Base-by-base conservation (phyloP, 2,329 filamentous ascomycete genomes). In the Fusarium clavum region DNA sequence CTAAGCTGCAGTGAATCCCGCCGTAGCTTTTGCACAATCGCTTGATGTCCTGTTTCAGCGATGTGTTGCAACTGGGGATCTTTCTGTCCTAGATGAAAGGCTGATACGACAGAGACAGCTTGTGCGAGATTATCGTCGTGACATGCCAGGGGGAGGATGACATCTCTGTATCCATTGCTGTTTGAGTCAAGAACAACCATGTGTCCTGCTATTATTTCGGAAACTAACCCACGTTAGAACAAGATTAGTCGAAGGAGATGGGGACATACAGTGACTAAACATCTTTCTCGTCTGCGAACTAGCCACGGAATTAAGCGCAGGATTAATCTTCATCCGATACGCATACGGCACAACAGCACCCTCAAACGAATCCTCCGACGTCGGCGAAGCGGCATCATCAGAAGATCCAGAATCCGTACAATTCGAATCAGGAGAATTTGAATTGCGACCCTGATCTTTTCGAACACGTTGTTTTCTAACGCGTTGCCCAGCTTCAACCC, bases 161-260 rank as follows among this genome's bases (percentile, higher is more conserved):
- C 58, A 8, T 81, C 72, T 25, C 81, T 73, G 44, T 82, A 83
- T 16, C 80, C 81, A 40, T 83, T 82, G 11, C 63, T 72, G 0
- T 71, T 51, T 8, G 68, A 75, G 57, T 82, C 81, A 12, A 81
- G 64, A 0, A 82, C 76, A 2, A 83, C 80, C 81, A 83, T 82
- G 22, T 77, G 75, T 1, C 79, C 77, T 0, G 81, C 80, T 12
- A 82, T 76, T 13, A 59, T 75, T 20, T 79, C 72, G 6, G 80
- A 79, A 46, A 82, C 79, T 81, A 5, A 1, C 5, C 2, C 1
- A 1, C 8, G 34, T 57, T 52, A 72, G 61, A 22, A 6, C 3
- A 3, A 1, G 2, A 3, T 0, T 2, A 3, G 1, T 5, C 5
- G 6, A 7, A 10, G 3, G 22, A 11, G 10, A 2, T 11, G 24